Evolutionary conservation across 1,284 basidiomycete species (phyloP).

Genomic region (Xerocomus nothofagi): DNA sequence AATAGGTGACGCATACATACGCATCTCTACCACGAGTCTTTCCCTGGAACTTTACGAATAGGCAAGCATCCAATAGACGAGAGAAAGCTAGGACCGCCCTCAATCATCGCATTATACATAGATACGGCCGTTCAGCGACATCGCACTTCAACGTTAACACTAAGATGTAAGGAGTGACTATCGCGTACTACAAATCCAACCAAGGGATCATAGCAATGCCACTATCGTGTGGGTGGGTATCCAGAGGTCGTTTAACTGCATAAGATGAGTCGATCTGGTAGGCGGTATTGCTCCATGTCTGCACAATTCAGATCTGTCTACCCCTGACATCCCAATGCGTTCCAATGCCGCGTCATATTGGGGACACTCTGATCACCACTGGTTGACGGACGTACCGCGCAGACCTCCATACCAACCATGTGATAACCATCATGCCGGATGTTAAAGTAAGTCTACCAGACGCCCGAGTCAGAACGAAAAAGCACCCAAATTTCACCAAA

Average conservation of each 20-base stretch:
- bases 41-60: background rate
- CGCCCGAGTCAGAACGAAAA: slow-evolving; percentile 7
- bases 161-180: background rate
- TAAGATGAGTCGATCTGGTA: background rate
- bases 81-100: no score
- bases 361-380: slow-evolving; percentile 29
- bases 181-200: slow-evolving; percentile 6
- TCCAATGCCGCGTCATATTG: slow-evolving; percentile 19
- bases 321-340: slow-evolving; percentile 3
- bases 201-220: background rate
- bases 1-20: no score
- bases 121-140: background rate
- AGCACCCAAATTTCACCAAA: background rate
- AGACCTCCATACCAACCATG: slow-evolving; percentile 53
- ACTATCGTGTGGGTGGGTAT: background rate
- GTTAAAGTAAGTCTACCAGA: slow-evolving; percentile 43
- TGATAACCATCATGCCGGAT: slow-evolving; percentile 42
- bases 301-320: slow-evolving; percentile 7
- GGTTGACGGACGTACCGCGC: slow-evolving; percentile 37
- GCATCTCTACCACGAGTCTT: background rate
- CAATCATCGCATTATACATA: background rate
- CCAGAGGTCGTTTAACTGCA: background rate
- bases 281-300: background rate
- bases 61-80: no score
- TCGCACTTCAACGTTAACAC: background rate